Conservation (phyloP, 345 rosid species). For the Citrus cavaleriei region DNA sequence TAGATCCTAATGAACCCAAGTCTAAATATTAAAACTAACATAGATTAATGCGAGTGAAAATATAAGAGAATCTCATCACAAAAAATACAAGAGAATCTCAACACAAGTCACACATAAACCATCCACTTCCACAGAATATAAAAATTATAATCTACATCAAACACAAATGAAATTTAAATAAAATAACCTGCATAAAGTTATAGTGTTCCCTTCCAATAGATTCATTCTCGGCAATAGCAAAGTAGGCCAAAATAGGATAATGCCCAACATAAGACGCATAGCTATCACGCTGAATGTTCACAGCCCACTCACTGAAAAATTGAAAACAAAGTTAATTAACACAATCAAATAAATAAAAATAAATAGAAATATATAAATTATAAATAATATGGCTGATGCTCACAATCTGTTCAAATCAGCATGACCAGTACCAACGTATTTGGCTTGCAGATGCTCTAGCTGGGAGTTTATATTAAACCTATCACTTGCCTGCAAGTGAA, state of each 20-base stretch:
- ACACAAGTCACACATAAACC: neutral
- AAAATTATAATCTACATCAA: neutral
- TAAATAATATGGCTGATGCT: slow-evolving; percentile 17
- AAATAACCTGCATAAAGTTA: slow-evolving; percentile 85
- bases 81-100: neutral
- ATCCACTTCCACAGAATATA: neutral
- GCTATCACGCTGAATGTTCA: slow-evolving; percentile 23
- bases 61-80: neutral
- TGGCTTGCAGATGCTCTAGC: slow-evolving; percentile 98
- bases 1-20: neutral
- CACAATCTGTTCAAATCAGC: slow-evolving; percentile 94
- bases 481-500: slow-evolving; percentile 78
- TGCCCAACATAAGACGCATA: slow-evolving; percentile 89
- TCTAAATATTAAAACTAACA: neutral
- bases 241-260: slow-evolving; percentile 73
- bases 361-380: neutral
- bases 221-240: slow-evolving; percentile 90
- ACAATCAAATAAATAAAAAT: neutral
- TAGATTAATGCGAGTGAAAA: neutral
- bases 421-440: slow-evolving; percentile 94
- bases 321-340: neutral
- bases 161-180: neutral
- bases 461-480: slow-evolving; percentile 97
- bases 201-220: slow-evolving; percentile 90
- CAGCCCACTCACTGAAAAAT: slow-evolving; percentile 79